These are phyloP conservation scores for Westerdykella ornata DNA, from an alignment of 2,329 filamentous ascomycete genomes.

Conservation along the genomic window DNA sequence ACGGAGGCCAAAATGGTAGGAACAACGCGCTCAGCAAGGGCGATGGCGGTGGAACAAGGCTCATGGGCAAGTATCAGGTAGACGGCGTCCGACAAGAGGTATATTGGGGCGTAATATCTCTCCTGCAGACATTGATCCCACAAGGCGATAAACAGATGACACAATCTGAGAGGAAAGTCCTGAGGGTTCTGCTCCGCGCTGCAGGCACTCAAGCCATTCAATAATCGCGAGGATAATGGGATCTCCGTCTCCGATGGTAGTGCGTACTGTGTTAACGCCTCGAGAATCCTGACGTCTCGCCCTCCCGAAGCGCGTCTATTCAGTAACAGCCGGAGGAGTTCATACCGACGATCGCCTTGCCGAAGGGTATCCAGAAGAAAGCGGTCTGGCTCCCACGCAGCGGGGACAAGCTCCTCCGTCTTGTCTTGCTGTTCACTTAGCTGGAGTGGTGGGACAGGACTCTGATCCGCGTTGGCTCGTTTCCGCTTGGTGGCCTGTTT, in stretches of 20 bases:
- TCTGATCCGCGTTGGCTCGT: constrained; percentile 54
- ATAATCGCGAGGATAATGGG: constrained; percentile 60
- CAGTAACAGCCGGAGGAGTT: constrained; percentile 55
- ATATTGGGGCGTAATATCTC: constrained; percentile 55
- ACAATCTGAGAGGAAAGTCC: constrained; percentile 57
- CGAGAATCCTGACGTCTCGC: constrained; percentile 55
- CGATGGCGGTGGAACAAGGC: constrained; percentile 52
- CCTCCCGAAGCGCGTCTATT: constrained; percentile 53
- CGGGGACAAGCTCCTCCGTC: constrained; percentile 32
- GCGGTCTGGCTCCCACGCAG: constrained; percentile 15
- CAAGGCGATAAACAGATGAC: constrained; percentile 56
- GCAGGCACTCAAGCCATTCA: constrained; percentile 58
- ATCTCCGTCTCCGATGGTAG: constrained; percentile 53
- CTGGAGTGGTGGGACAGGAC: constrained; percentile 58
- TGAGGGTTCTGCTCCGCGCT: constrained; percentile 45
- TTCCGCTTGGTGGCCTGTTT: constrained; percentile 63
- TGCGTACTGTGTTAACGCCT: constrained; percentile 57
- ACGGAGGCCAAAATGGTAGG: constrained; percentile 42
- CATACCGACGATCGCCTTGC: constrained; percentile 35
- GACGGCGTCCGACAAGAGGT: constrained; percentile 58
- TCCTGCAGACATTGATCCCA: constrained; percentile 65
- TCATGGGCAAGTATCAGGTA: constrained; percentile 58
- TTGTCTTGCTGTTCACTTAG: constrained; percentile 34
- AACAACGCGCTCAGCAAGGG: constrained; percentile 52
- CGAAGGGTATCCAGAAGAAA: constrained; percentile 35